Evolutionary conservation across 2,329 filamentous ascomycete genomes (phyloP).

Genomic region (Exophiala dermatitidis): DNA sequence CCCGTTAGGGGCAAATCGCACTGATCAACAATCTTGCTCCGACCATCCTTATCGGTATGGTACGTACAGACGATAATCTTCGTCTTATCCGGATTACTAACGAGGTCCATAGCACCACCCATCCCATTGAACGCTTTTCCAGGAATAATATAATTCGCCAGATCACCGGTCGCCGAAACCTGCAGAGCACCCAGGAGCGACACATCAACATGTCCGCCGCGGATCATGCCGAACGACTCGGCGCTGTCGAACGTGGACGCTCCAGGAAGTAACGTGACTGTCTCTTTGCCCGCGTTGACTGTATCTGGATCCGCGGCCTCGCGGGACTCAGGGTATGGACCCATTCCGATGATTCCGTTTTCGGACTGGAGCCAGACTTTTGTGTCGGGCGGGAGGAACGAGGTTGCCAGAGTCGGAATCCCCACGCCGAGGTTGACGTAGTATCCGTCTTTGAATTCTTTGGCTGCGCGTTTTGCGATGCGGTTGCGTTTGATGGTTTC

Average conservation of each 20-base stretch:
- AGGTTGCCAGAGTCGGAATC: conserved; percentile 75
- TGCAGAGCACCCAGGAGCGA: conserved; percentile 77
- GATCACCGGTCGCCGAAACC: conserved; percentile 67
- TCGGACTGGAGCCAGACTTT: conserved; percentile 81
- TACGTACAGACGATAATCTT: conserved; percentile 67
- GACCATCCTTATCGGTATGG: conserved; percentile 62
- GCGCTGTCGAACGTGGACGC: conserved; percentile 70
- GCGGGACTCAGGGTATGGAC: conserved; percentile 65
- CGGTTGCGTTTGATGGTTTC: conserved; percentile 55
- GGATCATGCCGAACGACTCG: conserved; percentile 83
- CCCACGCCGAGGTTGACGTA: conserved; percentile 76
- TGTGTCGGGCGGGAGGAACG: conserved; percentile 59
- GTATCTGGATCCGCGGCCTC: conserved; percentile 68
- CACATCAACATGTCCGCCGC: conserved; percentile 74
- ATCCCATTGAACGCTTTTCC: conserved; percentile 81
- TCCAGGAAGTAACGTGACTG: conserved; percentile 69
- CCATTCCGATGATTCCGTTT: conserved; percentile 79
- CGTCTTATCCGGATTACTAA: conserved; percentile 62
- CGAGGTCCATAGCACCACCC: conserved; percentile 70
- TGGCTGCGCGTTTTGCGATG: conserved; percentile 69
- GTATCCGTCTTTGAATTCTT: conserved; percentile 71
- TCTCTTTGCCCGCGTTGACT: conserved; percentile 84
- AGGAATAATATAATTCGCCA: conserved; percentile 87
- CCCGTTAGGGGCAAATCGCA: conserved; percentile 61
- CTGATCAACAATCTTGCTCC: conserved; percentile 58